These are phyloP conservation scores for Lepidium didymum DNA, from an alignment of 345 rosid genomes.

Conservation along the genomic window DNA sequence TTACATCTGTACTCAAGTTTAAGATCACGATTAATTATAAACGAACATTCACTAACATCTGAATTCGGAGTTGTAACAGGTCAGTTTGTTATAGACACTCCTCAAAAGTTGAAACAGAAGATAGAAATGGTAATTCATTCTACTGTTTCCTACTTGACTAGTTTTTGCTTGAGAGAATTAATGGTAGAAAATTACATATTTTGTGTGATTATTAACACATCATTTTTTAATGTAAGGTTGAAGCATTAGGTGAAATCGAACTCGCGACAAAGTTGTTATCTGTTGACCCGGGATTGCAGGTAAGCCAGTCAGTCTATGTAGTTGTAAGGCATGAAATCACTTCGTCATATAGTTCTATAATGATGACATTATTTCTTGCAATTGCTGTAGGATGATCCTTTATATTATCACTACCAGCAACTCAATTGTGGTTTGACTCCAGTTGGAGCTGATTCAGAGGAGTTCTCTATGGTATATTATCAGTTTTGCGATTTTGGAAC, in stretches of 20 bases:
- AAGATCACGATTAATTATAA: neutral
- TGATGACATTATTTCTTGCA: neutral
- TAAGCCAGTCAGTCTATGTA: constrained; percentile 19
- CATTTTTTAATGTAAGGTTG: constrained; percentile 47
- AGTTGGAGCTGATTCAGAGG: constrained; percentile 52
- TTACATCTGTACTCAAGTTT: neutral
- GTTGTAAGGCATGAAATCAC: neutral
- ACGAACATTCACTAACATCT: constrained; percentile 5
- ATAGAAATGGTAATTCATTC: constrained; percentile 64
- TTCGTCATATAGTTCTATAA: neutral
- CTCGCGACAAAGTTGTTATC: constrained; percentile 73
- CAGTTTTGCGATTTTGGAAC: neutral
- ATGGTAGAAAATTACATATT: neutral
- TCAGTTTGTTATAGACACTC: constrained; percentile 78
- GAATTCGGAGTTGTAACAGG: constrained; percentile 44
- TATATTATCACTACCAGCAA: constrained; percentile 52
- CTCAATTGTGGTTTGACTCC: constrained; percentile 68
- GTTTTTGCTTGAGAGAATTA: neutral
- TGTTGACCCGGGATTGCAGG: constrained; percentile 46
- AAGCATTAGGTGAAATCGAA: constrained; percentile 86
- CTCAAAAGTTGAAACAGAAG: constrained; percentile 73
- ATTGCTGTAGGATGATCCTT: constrained; percentile 64
- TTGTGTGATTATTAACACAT: neutral
- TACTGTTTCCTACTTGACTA: constrained; percentile 4
- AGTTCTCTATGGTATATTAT: constrained; percentile 54